phyloP scores from a whole-genome alignment of 441 rosid genomes.

The Adansonia rubrostipa region DNA sequence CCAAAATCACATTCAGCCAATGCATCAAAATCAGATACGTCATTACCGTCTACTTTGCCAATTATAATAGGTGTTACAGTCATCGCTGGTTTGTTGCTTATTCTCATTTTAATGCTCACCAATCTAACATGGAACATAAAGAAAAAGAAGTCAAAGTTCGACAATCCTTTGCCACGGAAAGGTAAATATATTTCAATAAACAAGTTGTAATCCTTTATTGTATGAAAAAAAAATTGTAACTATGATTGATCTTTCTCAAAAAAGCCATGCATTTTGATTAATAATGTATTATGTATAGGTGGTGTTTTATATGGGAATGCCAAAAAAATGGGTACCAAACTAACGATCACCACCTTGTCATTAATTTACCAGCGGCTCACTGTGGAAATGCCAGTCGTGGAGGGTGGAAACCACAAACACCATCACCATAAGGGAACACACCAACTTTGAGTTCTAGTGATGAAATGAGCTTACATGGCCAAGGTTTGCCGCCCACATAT shows the following conservation, averaged over 20 bases:
- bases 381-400: constrained; percentile 30
- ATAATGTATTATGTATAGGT: constrained; percentile 21
- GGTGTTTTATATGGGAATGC: constrained; percentile 41
- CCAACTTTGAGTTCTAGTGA: constrained; percentile 31
- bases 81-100: constrained; percentile 52
- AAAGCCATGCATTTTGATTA: neutral
- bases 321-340: constrained; percentile 26
- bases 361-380: constrained; percentile 43
- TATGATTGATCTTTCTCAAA: neutral
- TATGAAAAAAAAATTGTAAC: neutral
- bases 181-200: neutral
- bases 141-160: constrained; percentile 46
- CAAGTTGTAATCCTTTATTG: neutral
- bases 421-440: constrained; percentile 26
- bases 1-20: neutral
- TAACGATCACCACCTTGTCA: constrained; percentile 22
- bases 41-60: constrained; percentile 20
- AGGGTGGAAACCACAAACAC: constrained; percentile 30
- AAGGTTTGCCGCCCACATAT: constrained; percentile 51
- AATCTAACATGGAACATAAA: constrained; percentile 43
- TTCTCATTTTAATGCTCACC: constrained; percentile 35
- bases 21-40: neutral
- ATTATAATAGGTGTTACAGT: constrained; percentile 48
- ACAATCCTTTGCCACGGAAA: constrained; percentile 23
- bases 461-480: constrained; percentile 43